Evolutionary conservation across 2,329 filamentous ascomycete species (phyloP).

Genomic region (Cladosporium sp.): DNA sequence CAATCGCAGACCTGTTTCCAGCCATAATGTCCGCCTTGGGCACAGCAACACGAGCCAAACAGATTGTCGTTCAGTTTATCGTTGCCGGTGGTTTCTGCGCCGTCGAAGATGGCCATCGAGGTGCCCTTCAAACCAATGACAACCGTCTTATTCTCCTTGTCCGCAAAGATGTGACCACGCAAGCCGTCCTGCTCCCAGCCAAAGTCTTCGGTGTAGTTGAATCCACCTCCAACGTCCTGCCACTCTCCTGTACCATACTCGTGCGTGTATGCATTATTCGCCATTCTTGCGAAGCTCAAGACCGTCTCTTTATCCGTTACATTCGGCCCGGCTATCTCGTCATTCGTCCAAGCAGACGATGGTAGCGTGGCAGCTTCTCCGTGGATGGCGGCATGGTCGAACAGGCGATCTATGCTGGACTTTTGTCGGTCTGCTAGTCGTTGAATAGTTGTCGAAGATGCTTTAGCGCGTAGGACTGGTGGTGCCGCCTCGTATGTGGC

Average conservation of each 20-base stretch:
- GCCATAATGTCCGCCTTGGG: slow-evolving; percentile 81
- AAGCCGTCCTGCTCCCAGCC: slow-evolving; percentile 88
- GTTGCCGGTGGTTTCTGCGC: slow-evolving; percentile 88
- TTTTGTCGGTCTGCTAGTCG: slow-evolving; percentile 76
- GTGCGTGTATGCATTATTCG: slow-evolving; percentile 83
- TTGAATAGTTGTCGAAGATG: slow-evolving; percentile 64
- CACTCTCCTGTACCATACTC: slow-evolving; percentile 68
- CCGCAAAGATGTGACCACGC: slow-evolving; percentile 84
- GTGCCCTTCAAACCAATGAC: slow-evolving; percentile 76
- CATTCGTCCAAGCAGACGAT: slow-evolving; percentile 77
- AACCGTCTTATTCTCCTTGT: slow-evolving; percentile 78
- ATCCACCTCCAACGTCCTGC: slow-evolving; percentile 73
- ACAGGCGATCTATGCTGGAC: slow-evolving; percentile 73
- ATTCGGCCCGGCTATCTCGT: slow-evolving; percentile 76
- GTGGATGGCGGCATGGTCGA: slow-evolving; percentile 68
- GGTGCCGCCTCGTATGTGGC: slow-evolving; percentile 41
- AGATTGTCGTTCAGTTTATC: slow-evolving; percentile 97
- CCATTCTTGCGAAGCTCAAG: slow-evolving; percentile 81
- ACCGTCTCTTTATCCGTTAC: slow-evolving; percentile 83
- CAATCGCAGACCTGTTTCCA: slow-evolving; percentile 93
- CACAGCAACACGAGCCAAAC: slow-evolving; percentile 97
- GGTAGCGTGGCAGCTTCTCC: slow-evolving; percentile 69
- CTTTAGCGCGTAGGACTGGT: slow-evolving; percentile 45
- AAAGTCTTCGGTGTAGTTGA: slow-evolving; percentile 82
- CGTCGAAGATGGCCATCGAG: slow-evolving; percentile 79